Evolutionary conservation across 1,139 yeast genomes (phyloP).

Genomic region (Chernovozyma aurita): DNA sequence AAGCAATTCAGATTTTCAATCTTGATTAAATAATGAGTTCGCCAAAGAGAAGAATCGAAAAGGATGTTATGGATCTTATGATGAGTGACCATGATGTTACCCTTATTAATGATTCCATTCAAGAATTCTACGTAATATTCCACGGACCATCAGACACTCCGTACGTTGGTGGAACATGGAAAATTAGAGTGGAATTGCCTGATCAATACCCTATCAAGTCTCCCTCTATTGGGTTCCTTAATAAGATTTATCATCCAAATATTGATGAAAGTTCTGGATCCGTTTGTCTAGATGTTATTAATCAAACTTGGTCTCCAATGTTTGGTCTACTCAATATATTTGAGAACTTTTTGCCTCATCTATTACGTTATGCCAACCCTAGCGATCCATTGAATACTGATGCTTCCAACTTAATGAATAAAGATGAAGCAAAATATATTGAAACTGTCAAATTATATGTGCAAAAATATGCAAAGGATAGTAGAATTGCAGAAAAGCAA

Average conservation of each 20-base stretch:
- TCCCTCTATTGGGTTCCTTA: constrained; percentile 91
- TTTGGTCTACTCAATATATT: constrained; percentile 88
- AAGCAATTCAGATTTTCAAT: no score
- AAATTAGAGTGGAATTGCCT: constrained; percentile 88
- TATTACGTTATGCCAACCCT: constrained; percentile 88
- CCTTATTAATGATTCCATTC: constrained; percentile 82
- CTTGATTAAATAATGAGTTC: no score
- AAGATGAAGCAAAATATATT: constrained; percentile 65
- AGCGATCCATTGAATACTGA: constrained; percentile 91
- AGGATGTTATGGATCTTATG: constrained; percentile 95
- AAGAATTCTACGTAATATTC: constrained; percentile 83
- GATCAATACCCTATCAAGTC: constrained; percentile 94
- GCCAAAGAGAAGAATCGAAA: constrained; percentile 86
- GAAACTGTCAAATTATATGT: constrained; percentile 73
- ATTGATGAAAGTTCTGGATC: constrained; percentile 88
- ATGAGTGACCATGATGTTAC: constrained; percentile 94
- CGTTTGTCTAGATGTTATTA: constrained; percentile 93
- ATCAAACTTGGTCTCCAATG: constrained; percentile 98
- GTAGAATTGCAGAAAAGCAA: constrained; percentile 32
- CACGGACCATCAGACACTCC: constrained; percentile 88
- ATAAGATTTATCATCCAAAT: constrained; percentile 91
- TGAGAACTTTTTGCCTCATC: constrained; percentile 90
- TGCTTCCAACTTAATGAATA: constrained; percentile 77
- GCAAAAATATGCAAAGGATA: constrained; percentile 57
- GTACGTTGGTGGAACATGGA: constrained; percentile 89